phyloP scores from a whole-genome alignment of 2,329 filamentous ascomycete genomes.

The Furcasterigmium sp. region DNA sequence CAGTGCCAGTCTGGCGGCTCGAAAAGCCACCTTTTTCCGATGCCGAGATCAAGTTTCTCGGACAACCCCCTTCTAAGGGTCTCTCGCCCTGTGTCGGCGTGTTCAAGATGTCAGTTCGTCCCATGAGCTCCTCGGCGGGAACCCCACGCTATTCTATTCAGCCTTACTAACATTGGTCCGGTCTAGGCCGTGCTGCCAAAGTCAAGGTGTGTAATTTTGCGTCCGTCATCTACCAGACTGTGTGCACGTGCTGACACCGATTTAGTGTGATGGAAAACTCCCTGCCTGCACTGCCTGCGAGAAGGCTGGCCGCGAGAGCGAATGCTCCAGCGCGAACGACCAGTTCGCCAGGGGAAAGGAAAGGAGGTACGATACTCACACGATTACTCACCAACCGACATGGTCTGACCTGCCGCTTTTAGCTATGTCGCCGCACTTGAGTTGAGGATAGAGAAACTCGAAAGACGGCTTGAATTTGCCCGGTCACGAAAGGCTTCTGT shows the following conservation, averaged over 20 bases:
- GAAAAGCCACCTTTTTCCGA: conserved; percentile 12
- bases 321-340: conserved; percentile 92
- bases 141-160: background rate
- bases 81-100: conserved; percentile 74
- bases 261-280: conserved; percentile 85
- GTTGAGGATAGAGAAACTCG: conserved; percentile 80
- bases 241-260: background rate
- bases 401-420: background rate
- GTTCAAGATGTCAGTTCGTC: conserved; percentile 59
- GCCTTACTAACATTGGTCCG: conserved; percentile 4
- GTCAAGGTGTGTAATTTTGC: conserved; percentile 59
- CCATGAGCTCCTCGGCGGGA: conserved; percentile 5
- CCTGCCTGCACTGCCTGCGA: conserved; percentile 95
- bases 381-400: conserved; percentile 15
- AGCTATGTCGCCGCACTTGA: conserved; percentile 95
- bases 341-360: conserved; percentile 96
- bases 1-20: background rate
- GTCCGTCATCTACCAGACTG: background rate
- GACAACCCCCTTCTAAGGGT: conserved; percentile 62
- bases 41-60: conserved; percentile 43
- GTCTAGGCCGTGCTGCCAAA: conserved; percentile 73
- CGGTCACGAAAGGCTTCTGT: conserved; percentile 67
- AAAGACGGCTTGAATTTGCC: conserved; percentile 68
- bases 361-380: conserved; percentile 54
- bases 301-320: conserved; percentile 76